These are phyloP conservation scores for Ophiocordyceps camponoti-saundersi DNA, from an alignment of 2,329 filamentous ascomycete species.

Conservation along the genomic window DNA sequence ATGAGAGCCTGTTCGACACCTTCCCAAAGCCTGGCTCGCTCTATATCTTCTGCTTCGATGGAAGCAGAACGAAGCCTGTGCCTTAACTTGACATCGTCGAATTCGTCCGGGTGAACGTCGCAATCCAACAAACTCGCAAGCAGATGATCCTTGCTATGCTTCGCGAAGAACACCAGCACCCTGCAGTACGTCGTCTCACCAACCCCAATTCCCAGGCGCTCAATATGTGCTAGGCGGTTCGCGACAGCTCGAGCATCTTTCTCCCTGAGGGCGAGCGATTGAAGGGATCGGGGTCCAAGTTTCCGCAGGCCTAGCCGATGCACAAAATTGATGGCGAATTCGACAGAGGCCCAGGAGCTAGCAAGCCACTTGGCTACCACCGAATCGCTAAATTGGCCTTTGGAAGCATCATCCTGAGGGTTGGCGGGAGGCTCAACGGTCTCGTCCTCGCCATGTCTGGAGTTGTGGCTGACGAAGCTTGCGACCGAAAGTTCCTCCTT, in stretches of 20 bases:
- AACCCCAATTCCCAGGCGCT: constrained; percentile 43
- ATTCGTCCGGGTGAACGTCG: constrained; percentile 38
- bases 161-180: constrained; percentile 47
- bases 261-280: constrained; percentile 58
- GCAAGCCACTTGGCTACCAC: constrained; percentile 75
- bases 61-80: constrained; percentile 19
- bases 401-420: neutral
- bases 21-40: constrained; percentile 24
- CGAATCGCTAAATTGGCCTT: constrained; percentile 17
- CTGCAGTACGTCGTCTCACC: constrained; percentile 46
- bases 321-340: constrained; percentile 54
- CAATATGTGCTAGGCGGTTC: constrained; percentile 41
- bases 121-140: constrained; percentile 26
- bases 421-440: neutral
- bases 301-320: constrained; percentile 51
- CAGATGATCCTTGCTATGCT: constrained; percentile 32
- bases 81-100: constrained; percentile 26
- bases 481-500: constrained; percentile 16
- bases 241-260: constrained; percentile 36
- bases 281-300: constrained; percentile 61
- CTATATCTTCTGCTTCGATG: constrained; percentile 16
- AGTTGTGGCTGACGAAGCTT: constrained; percentile 1
- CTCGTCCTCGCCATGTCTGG: neutral
- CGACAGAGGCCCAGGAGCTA: constrained; percentile 49
- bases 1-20: constrained; percentile 18